Percentiles rank a stretch among this genome's conserved stretches.
Conservation (phyloP, 805 yeast species). For the Saturnispora bothae region DNA sequence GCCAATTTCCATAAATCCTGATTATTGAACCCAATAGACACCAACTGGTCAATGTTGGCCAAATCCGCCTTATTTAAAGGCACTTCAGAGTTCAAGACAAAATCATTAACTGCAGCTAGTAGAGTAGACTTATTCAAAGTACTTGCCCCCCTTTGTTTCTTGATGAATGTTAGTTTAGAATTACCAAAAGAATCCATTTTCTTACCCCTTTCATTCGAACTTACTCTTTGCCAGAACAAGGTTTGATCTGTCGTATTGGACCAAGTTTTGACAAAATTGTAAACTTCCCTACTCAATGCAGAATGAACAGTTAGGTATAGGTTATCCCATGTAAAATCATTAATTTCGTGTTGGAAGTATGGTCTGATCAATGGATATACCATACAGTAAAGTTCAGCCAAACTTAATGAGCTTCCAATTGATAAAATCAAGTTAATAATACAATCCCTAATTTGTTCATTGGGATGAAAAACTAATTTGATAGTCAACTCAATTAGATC, state of each 20-base stretch:
- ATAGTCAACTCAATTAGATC: slow-evolving; percentile 42
- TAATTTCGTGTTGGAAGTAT: slow-evolving; percentile 66
- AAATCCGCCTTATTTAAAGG: slow-evolving; percentile 57
- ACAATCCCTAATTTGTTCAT: slow-evolving; percentile 71
- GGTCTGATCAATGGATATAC: slow-evolving; percentile 72
- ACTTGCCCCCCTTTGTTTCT: slow-evolving; percentile 14
- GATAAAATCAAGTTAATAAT: slow-evolving; percentile 51
- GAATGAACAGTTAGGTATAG: slow-evolving; percentile 57
- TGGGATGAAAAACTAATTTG: slow-evolving; percentile 71
- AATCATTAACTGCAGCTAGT: slow-evolving; percentile 23
- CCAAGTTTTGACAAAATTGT: slow-evolving; percentile 60
- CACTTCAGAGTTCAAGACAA: slow-evolving; percentile 33
- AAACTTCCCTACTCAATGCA: slow-evolving; percentile 59
- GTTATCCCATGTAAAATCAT: slow-evolving; percentile 54
- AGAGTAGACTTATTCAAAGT: slow-evolving; percentile 14
- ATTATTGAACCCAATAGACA: slow-evolving; percentile 62
- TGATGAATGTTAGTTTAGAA: slow-evolving; percentile 27
- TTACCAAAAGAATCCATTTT: slow-evolving; percentile 37
- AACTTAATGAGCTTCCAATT: slow-evolving; percentile 48
- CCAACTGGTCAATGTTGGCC: slow-evolving; percentile 62
- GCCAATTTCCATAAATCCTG: slow-evolving; percentile 78
- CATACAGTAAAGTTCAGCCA: slow-evolving; percentile 77
- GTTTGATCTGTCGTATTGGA: slow-evolving; percentile 53
- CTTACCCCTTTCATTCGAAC: slow-evolving; percentile 8
- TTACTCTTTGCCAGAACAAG: slow-evolving; percentile 64